Evolutionary conservation across 2,329 filamentous ascomycete genomes (phyloP), one percentile per base, ranked within the genome.

Genomic region (Trichothecium roseum): DNA sequence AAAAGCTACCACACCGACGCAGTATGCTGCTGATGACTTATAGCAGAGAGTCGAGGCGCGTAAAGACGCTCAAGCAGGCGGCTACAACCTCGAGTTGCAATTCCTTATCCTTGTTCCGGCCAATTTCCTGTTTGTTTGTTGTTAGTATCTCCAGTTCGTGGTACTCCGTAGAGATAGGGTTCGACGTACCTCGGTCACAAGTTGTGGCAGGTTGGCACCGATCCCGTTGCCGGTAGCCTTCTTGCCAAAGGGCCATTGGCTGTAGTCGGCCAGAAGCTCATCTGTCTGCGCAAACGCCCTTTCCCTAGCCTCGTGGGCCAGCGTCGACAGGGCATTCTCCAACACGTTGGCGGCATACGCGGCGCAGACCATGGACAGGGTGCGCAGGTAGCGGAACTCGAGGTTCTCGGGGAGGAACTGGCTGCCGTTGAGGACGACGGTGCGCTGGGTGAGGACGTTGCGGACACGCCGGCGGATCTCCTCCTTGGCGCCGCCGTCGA

Each of bases 281-380:
- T 98, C 91, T 14, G 94, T 94, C 66, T 96, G 89, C 28, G 87
- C 86, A 60, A 96, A 98, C 4, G 91, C 89, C 46, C 89, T 73
- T 63, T 98, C 91, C 48, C 91, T 72, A 37, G 89, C 81, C 66
- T 98, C 91, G 56, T 96, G 91, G 47, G 88, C 86, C 43, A 98
- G 75, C 12, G 84, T 93, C 38, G 84, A 85, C 50, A 98, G 67
- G n/a, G 89, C 91, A 55, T 98, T 98, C 66, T 98, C 91, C 39
- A 98, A 74, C 18, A 98, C 91, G 53, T 98, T 98, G 42, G 91
- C 91, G 31, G 91, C 91, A 60, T 98, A 96, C 31, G 91, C 89
- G 35, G 89, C 91, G 64, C 91, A 98, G 36, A 98, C 86, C 88
- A 98, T 94, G 49, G 84, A 72, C 45, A 98, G 78, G 32, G 91